phyloP scores from a whole-genome alignment of 2,329 filamentous ascomycete species.

The Cladosporium oxysporum region DNA sequence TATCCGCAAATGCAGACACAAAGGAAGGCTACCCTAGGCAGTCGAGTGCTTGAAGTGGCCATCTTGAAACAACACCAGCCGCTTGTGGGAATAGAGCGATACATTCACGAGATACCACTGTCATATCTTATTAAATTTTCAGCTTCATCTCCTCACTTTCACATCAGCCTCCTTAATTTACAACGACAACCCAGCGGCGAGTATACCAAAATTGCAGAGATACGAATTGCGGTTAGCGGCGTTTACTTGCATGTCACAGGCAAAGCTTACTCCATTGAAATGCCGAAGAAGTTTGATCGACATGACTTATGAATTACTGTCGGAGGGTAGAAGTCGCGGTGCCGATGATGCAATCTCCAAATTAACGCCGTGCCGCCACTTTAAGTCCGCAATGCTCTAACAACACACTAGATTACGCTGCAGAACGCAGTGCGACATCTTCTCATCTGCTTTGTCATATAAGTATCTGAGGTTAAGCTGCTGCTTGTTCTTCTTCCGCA shows the following conservation, averaged over 20 bases:
- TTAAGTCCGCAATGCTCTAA: neutral
- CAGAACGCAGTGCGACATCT: neutral
- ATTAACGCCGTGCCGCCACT: neutral
- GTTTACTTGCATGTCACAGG: neutral
- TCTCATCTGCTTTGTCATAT: neutral
- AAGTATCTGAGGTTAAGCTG: neutral
- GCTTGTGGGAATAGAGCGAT: neutral
- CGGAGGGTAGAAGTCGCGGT: neutral
- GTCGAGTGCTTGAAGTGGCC: neutral
- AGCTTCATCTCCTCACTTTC: neutral
- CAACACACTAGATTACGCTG: neutral
- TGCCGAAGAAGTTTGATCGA: neutral
- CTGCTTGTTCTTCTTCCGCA: neutral
- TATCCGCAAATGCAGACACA: neutral
- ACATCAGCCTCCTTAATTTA: neutral
- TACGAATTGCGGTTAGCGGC: neutral
- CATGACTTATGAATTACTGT: neutral
- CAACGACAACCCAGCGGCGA: neutral
- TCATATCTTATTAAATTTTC: neutral
- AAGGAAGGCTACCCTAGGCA: neutral
- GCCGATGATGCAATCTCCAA: neutral
- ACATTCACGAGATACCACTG: neutral
- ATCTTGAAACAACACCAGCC: neutral
- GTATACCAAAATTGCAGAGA: neutral
- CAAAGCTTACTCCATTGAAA: neutral